Percentiles rank a stretch among this genome's conserved stretches.
Evolutionary conservation across 768 basidiomycete species (phyloP).

Genomic region (Vararia minispora): DNA sequence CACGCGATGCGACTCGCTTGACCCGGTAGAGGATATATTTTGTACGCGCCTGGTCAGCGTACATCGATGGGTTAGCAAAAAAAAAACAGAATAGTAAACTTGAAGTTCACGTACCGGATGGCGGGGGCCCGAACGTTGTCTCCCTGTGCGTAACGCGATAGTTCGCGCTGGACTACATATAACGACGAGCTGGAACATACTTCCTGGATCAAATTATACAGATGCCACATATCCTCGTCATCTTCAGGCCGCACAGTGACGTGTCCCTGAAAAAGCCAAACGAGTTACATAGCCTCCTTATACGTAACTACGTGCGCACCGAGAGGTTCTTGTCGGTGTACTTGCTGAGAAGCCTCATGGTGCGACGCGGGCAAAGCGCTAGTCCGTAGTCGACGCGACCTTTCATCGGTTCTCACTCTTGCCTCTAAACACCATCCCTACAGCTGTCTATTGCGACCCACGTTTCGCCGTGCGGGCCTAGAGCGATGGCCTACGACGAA

Average conservation of each 20-base stretch:
- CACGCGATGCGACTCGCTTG: conserved; percentile 84
- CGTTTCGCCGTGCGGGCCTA: too few species aligned
- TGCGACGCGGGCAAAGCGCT: conserved; percentile 3
- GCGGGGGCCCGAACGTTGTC: conserved; percentile 82
- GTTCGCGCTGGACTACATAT: conserved; percentile 4
- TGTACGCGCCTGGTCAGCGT: conserved; percentile 58
- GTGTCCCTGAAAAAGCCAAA: conserved; percentile 55
- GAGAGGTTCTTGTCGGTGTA: conserved; percentile 76
- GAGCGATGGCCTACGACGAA: too few species aligned
- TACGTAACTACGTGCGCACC: conserved; percentile 33
- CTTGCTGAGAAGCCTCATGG: conserved; percentile 81
- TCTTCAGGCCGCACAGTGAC: conserved; percentile 94
- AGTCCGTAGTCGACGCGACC: not conserved
- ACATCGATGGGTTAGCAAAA: not conserved
- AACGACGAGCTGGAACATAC: conserved; percentile 24
- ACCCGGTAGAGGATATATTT: conserved; percentile 85
- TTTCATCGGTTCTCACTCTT: conserved; percentile 2
- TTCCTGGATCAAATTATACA: conserved; percentile 91
- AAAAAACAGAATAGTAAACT: not conserved
- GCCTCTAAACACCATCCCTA: not conserved
- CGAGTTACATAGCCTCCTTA: conserved; percentile 14
- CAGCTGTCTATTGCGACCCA: not conserved
- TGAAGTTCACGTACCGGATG: conserved; percentile 59
- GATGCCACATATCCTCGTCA: conserved; percentile 99
- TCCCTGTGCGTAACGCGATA: conserved; percentile 28